Percentiles rank a stretch among this genome's conserved stretches.
These are phyloP conservation scores for Brettanomyces naardenensis DNA, from an alignment of 805 yeast genomes.

Conservation along the genomic window DNA sequence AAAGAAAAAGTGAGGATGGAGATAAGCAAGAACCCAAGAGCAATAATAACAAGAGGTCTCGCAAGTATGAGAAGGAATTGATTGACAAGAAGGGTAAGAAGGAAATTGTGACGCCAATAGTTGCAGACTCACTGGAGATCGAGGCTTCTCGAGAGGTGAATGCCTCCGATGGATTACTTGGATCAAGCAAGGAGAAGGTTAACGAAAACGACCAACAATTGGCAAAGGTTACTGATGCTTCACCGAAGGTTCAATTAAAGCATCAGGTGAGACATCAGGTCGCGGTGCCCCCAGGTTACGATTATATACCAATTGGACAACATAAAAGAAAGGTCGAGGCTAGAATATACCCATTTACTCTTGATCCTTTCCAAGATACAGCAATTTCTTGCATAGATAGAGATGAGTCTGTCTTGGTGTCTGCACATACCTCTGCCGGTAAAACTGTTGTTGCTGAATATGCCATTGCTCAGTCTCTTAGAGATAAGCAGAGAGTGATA, in stretches of 20 bases:
- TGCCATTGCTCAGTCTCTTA: constrained; percentile 90
- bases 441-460: constrained; percentile 96
- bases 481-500: constrained; percentile 88
- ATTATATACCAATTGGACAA: constrained; percentile 80
- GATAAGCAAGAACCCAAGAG: constrained; percentile 2
- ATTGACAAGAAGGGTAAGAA: constrained; percentile 28
- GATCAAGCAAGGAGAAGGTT: constrained; percentile 25
- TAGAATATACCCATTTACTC: constrained; percentile 80
- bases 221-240: constrained; percentile 4
- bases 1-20: constrained; percentile 6
- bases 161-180: constrained; percentile 65
- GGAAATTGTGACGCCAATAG: constrained; percentile 49
- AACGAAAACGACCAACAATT: constrained; percentile 8
- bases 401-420: constrained; percentile 87
- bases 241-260: constrained; percentile 50
- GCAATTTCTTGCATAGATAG: constrained; percentile 94
- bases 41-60: constrained; percentile 19
- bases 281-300: constrained; percentile 87
- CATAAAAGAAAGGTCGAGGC: constrained; percentile 78
- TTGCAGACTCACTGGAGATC: constrained; percentile 79
- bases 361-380: constrained; percentile 97
- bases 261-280: constrained; percentile 98
- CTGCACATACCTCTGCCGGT: constrained; percentile 98
- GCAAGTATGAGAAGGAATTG: constrained; percentile 23
- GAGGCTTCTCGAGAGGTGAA: constrained; percentile 85